A percentile compares a stretch with the other conserved stretches of the same genome.
phyloP scores from a whole-genome alignment of 129 eudicot species.

The Calendula officinalis region DNA sequence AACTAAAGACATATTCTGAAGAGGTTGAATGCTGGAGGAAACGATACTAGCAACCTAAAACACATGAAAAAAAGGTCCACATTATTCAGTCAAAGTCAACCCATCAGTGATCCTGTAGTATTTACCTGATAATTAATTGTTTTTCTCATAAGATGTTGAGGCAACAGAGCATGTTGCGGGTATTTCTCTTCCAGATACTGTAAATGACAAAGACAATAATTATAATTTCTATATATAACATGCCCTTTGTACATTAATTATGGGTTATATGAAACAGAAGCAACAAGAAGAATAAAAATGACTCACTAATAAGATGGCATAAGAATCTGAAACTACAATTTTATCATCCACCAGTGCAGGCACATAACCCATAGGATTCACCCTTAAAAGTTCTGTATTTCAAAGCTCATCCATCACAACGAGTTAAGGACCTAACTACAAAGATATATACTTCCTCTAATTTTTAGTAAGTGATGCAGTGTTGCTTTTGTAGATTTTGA shows the following conservation, averaged over 20 bases:
- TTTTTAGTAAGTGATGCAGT: no score
- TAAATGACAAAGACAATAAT: conserved; percentile 16
- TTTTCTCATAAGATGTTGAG: conserved; percentile 57
- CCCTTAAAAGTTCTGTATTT: conserved; percentile 59
- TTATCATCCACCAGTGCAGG: conserved; percentile 83
- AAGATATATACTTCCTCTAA: not conserved
- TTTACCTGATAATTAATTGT: conserved; percentile 79
- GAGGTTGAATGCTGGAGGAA: conserved; percentile 79
- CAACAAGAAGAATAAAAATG: not conserved
- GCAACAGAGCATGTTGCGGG: conserved; percentile 74
- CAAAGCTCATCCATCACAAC: not conserved
- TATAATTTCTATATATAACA: not conserved
- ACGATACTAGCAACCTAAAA: conserved; percentile 79
- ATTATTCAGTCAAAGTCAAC: conserved; percentile 4
- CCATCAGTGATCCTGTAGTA: not conserved
- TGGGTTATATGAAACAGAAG: conserved; percentile 17
- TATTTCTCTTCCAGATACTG: conserved; percentile 93
- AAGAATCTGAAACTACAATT: conserved; percentile 63
- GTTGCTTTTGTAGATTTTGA: not conserved
- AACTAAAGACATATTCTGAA: conserved; percentile 53
- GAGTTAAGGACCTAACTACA: not conserved
- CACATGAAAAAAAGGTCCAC: conserved; percentile 5
- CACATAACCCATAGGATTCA: conserved; percentile 81
- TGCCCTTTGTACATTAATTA: not conserved
- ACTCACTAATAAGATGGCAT: conserved; percentile 78